A percentile compares a stretch with the other conserved stretches of the same genome.
Conservation (phyloP, 805 yeast species). For the Lipomyces japonicus region DNA sequence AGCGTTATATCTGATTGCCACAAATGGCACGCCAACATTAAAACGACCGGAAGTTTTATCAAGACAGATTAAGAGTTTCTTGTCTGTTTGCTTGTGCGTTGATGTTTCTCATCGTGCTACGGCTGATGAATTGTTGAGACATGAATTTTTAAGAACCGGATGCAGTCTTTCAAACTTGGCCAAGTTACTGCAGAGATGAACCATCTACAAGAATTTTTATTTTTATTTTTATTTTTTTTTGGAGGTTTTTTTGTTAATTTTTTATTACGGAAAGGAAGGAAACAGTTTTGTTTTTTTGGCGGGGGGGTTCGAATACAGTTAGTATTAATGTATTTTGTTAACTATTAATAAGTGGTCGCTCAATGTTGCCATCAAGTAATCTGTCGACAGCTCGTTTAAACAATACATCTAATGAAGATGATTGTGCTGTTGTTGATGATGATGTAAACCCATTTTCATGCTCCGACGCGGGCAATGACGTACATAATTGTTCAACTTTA, state of each 20-base stretch:
- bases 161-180: constrained; percentile 52
- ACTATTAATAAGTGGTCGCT: not conserved
- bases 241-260: not conserved
- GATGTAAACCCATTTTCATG: not conserved
- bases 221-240: not conserved
- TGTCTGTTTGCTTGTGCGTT: constrained; percentile 88
- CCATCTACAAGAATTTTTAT: constrained; percentile 32
- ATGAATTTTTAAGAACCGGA: constrained; percentile 57
- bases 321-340: too few relatives aligned
- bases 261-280: not conserved
- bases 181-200: constrained; percentile 34
- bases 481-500: constrained; percentile 13
- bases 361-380: constrained; percentile 8
- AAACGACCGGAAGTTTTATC: constrained; percentile 68
- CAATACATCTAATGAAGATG: constrained; percentile 2
- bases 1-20: constrained; percentile 71
- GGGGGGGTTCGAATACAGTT: not conserved
- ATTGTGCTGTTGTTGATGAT: not conserved
- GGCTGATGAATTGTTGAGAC: constrained; percentile 80
- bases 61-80: constrained; percentile 73
- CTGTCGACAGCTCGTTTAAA: constrained; percentile 18
- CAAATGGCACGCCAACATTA: constrained; percentile 76
- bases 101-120: constrained; percentile 89
- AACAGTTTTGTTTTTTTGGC: not conserved
- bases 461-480: not conserved